Evolutionary conservation across 2,329 filamentous ascomycete species (phyloP).

Genomic region (Ophiocordyceps unilateralis): DNA sequence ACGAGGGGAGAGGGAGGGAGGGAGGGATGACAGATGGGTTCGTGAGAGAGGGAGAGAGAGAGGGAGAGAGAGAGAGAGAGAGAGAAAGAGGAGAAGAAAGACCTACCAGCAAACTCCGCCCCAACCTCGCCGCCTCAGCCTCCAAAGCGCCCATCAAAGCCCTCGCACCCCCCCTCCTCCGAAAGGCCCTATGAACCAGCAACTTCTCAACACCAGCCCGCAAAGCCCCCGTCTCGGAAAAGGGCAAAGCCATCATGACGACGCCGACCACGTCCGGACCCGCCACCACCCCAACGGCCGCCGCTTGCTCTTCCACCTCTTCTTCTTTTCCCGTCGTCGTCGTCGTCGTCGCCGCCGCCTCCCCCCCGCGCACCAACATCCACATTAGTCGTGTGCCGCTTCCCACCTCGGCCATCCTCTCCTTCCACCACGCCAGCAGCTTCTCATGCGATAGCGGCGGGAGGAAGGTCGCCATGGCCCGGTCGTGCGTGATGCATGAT

Average conservation of each 20-base stretch:
- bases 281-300: background rate
- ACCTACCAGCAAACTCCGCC: slow-evolving; percentile 36
- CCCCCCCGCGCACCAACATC: slow-evolving; percentile 26
- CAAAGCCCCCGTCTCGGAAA: slow-evolving; percentile 37
- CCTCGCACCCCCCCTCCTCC: slow-evolving; percentile 32
- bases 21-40: too few species aligned
- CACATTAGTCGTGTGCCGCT: slow-evolving; percentile 31
- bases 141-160: slow-evolving; percentile 37
- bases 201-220: slow-evolving; percentile 39
- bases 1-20: background rate
- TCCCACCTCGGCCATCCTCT: slow-evolving; percentile 28
- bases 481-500: slow-evolving; percentile 39
- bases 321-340: background rate
- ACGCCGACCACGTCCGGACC: slow-evolving; percentile 34
- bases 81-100: background rate
- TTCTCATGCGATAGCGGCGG: slow-evolving; percentile 39
- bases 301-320: background rate
- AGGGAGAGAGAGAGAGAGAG: too few species aligned
- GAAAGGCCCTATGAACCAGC: slow-evolving; percentile 32
- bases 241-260: slow-evolving; percentile 34
- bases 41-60: too few species aligned
- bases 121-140: slow-evolving; percentile 28
- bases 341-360: slow-evolving; percentile 8
- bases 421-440: slow-evolving; percentile 39
- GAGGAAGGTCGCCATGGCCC: slow-evolving; percentile 38